These are phyloP conservation scores for Echinosophora koreensis DNA, from an alignment of 306 rosid genomes.

Conservation along the genomic window DNA sequence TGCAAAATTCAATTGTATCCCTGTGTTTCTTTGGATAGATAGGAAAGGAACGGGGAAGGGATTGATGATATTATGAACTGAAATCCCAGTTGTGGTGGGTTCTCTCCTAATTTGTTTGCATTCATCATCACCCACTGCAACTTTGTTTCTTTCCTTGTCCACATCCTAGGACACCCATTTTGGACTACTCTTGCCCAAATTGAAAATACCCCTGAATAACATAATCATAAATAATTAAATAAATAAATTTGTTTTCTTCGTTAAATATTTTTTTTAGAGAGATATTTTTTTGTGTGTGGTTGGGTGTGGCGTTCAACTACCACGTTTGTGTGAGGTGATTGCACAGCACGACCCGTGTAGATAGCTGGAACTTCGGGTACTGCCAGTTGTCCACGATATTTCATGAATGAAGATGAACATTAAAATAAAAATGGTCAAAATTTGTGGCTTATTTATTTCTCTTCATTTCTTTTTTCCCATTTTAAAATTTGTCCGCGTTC, in stretches of 20 bases:
- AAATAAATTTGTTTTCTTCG: slow-evolving; percentile 5
- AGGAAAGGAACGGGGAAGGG: no score
- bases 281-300: not conserved
- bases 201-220: not conserved
- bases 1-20: not conserved
- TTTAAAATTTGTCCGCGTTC: slow-evolving; percentile 42
- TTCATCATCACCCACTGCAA: not conserved
- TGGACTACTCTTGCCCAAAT: slow-evolving; percentile 25
- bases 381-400: slow-evolving; percentile 51
- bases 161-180: not conserved
- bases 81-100: not conserved
- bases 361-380: slow-evolving; percentile 47
- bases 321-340: slow-evolving; percentile 43
- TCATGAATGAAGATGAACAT: not conserved
- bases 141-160: not conserved
- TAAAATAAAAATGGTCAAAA: slow-evolving; percentile 31
- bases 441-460: slow-evolving; percentile 15
- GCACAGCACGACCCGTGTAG: slow-evolving; percentile 47
- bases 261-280: not conserved
- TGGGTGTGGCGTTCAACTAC: slow-evolving; percentile 1
- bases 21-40: not conserved
- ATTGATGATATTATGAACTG: not conserved
- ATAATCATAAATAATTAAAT: not conserved
- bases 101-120: not conserved
- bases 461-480: no score